A percentile compares a stretch with the other conserved stretches of the same genome.
These are phyloP conservation scores for Yamadazyma jaroonii DNA, from an alignment of 1,139 yeast species.

Conservation along the genomic window DNA sequence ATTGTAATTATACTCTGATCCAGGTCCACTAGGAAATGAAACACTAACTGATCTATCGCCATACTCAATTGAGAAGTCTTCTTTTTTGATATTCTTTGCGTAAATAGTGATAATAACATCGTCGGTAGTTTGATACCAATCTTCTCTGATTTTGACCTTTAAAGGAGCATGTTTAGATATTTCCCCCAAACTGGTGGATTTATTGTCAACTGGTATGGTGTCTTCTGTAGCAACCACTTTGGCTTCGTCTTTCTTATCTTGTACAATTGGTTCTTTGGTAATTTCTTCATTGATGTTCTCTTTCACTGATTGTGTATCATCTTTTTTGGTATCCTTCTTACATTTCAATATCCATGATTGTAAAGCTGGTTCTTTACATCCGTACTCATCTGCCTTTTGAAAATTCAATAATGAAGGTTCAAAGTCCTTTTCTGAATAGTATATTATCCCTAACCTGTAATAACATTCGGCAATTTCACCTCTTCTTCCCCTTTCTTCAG, in stretches of 20 bases:
- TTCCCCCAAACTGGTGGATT: constrained; percentile 30
- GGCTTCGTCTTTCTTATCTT: background rate
- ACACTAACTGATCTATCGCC: constrained; percentile 30
- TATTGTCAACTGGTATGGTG: constrained; percentile 4
- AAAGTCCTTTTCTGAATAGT: constrained; percentile 45
- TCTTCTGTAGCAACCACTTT: background rate
- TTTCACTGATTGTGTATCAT: too few species aligned
- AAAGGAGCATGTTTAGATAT: constrained; percentile 42
- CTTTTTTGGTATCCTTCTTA: constrained; percentile 24
- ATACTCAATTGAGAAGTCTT: constrained; percentile 37
- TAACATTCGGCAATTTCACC: constrained; percentile 56
- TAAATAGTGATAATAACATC: constrained; percentile 68
- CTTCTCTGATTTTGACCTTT: constrained; percentile 53
- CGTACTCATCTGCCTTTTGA: constrained; percentile 45
- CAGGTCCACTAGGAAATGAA: constrained; percentile 44
- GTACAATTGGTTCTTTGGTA: background rate
- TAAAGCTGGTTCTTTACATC: constrained; percentile 46
- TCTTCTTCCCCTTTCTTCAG: constrained; percentile 50
- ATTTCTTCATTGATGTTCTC: too few species aligned
- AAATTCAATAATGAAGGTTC: constrained; percentile 50
- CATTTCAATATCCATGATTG: constrained; percentile 53
- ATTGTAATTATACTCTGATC: constrained; percentile 47
- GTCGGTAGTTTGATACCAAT: constrained; percentile 72
- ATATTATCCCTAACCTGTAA: constrained; percentile 55
- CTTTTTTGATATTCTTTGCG: constrained; percentile 59